Conservation (phyloP, 345 rosid genomes). For the Barbarea vulgaris region DNA sequence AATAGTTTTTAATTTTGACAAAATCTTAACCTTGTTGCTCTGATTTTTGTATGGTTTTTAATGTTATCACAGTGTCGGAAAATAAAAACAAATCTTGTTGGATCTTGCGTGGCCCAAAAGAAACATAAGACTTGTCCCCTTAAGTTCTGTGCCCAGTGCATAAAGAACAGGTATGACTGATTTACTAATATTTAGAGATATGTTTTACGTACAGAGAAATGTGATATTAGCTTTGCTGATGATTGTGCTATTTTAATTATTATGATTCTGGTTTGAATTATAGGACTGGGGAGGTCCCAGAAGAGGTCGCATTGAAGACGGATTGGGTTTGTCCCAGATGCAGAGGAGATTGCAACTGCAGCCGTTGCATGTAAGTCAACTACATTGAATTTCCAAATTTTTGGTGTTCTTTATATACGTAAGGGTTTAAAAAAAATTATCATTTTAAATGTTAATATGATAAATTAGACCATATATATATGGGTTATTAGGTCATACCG, state of each 20-base stretch:
- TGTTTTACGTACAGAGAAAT: background rate
- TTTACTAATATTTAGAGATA: background rate
- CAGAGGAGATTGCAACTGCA: constrained; percentile 82
- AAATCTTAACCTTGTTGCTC: too few species aligned
- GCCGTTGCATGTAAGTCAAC: constrained; percentile 62
- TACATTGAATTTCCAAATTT: constrained; percentile 3
- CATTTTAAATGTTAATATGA: too few species aligned
- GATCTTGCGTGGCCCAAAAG: constrained; percentile 54
- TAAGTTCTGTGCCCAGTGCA: constrained; percentile 68
- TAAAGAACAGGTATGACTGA: constrained; percentile 58
- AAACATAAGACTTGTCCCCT: constrained; percentile 49
- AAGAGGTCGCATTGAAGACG: constrained; percentile 48
- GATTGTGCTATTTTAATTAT: constrained; percentile 1
- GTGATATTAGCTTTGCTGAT: background rate
- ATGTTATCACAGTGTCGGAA: constrained; percentile 77
- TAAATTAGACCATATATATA: too few species aligned
- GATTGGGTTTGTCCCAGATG: constrained; percentile 88
- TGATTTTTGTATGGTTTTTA: too few species aligned
- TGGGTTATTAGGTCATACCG: too few species aligned
- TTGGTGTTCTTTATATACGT: too few species aligned
- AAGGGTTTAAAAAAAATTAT: too few species aligned
- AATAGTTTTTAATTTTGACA: constrained; percentile 1
- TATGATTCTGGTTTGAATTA: background rate
- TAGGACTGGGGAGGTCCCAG: constrained; percentile 76
- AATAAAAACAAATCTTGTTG: constrained; percentile 56